Percentiles rank a stretch among this genome's conserved stretches.
phyloP scores from a whole-genome alignment of 2,329 filamentous ascomycete genomes.

The Hypomyces perniciosus region DNA sequence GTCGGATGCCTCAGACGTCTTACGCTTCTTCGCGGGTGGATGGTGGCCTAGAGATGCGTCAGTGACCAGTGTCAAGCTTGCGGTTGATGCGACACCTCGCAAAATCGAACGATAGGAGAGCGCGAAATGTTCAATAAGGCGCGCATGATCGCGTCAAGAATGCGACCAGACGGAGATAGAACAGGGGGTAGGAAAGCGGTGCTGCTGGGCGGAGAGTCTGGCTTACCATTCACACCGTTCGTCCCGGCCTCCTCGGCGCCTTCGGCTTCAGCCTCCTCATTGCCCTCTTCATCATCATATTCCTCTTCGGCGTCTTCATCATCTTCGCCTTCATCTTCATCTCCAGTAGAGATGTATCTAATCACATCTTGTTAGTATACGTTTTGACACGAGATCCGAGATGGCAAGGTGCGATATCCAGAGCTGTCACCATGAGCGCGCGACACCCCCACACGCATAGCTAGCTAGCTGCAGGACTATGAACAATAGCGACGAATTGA shows the following conservation, averaged over 20 bases:
- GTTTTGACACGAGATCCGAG: not conserved
- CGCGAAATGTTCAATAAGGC: not conserved
- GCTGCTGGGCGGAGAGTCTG: not conserved
- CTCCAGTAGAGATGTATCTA: constrained; percentile 32
- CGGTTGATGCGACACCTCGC: no score
- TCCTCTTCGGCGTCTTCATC: constrained; percentile 36
- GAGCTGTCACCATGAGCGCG: constrained; percentile 2
- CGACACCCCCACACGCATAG: not conserved
- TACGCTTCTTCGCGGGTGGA: constrained; percentile 48
- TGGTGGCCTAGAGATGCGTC: constrained; percentile 23
- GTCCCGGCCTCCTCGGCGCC: constrained; percentile 22
- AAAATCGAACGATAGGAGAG: no score
- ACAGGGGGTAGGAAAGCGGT: not conserved
- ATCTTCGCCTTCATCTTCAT: constrained; percentile 36
- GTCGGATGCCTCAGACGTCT: constrained; percentile 33
- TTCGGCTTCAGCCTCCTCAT: constrained; percentile 27
- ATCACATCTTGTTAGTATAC: not conserved
- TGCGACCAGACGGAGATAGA: not conserved
- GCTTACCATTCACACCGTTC: constrained; percentile 33
- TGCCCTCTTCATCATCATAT: constrained; percentile 32
- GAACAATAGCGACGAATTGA: not conserved
- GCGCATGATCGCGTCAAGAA: not conserved
- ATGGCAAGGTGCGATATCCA: not conserved
- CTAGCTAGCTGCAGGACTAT: no score
- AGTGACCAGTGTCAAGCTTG: not conserved